These are phyloP conservation scores for Apophysomyces ossiformis DNA, from an alignment of 371 early-diverging fungal genomes.

Conservation along the genomic window DNA sequence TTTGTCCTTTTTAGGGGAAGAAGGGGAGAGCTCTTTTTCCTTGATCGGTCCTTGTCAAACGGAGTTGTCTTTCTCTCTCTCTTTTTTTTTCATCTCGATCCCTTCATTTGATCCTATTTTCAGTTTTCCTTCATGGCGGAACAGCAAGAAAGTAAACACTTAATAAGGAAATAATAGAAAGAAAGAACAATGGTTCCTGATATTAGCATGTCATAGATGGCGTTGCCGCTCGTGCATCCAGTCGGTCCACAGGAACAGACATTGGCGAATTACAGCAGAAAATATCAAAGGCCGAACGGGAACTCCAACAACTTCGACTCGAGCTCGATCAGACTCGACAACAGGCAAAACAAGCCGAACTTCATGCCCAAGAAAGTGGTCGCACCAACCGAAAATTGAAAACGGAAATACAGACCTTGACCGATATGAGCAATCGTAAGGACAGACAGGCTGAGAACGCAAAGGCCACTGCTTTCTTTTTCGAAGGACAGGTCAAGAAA, in stretches of 20 bases:
- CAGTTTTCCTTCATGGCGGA: neutral
- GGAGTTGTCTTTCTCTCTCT: neutral
- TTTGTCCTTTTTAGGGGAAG: too few species aligned
- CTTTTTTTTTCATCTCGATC: neutral
- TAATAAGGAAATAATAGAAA: neutral
- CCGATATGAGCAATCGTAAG: conserved; percentile 57
- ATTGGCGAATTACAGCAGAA: conserved; percentile 56
- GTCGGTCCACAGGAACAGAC: conserved; percentile 50
- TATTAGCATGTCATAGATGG: conserved; percentile 9
- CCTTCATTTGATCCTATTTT: neutral
- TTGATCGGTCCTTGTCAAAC: neutral
- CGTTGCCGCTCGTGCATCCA: conserved; percentile 18
- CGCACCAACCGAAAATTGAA: conserved; percentile 53
- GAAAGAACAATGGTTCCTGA: neutral
- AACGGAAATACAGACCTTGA: conserved; percentile 54
- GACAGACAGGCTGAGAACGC: conserved; percentile 58
- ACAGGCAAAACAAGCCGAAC: conserved; percentile 52
- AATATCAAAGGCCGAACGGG: conserved; percentile 48
- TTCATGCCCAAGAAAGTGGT: conserved; percentile 51
- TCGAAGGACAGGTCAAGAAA: conserved; percentile 57
- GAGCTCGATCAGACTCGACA: conserved; percentile 51
- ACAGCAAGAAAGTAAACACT: conserved; percentile 1
- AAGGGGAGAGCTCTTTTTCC: too few species aligned
- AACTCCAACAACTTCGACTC: conserved; percentile 34
- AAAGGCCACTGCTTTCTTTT: conserved; percentile 57